phyloP scores from a whole-genome alignment of 345 rosid species.

The Linum trigynum region DNA sequence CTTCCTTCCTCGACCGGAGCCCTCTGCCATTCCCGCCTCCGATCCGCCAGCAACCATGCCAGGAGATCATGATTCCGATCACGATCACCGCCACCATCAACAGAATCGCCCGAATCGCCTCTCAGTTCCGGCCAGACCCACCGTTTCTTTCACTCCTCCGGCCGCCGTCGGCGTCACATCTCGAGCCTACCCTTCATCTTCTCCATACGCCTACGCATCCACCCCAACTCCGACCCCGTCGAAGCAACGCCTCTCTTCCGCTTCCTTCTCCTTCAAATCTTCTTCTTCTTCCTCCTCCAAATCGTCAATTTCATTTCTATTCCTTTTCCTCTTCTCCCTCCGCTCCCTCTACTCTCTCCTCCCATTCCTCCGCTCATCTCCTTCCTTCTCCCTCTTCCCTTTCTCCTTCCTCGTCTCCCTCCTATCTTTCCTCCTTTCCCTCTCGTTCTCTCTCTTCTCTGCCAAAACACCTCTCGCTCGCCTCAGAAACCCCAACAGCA shows the following conservation, averaged over 20 bases:
- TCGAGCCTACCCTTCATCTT: conserved; percentile 31
- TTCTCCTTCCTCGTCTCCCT: conserved; percentile 41
- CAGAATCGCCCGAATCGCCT: conserved; percentile 69
- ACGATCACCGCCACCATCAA: conserved; percentile 25
- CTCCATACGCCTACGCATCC: conserved; percentile 31
- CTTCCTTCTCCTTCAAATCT: conserved; percentile 15
- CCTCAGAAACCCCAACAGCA: conserved; percentile 15
- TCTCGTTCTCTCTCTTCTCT: conserved; percentile 22
- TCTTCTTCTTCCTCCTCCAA: conserved; percentile 15
- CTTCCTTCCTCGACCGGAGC: too few species aligned
- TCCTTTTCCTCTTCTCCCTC: conserved; percentile 1
- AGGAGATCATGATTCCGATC: conserved; percentile 26
- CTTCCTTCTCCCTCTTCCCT: conserved; percentile 48
- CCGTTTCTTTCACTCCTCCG: conserved; percentile 8
- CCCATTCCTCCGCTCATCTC: conserved; percentile 38
- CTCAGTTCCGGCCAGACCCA: conserved; percentile 34
- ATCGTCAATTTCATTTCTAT: conserved; percentile 34
- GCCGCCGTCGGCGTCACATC: conserved; percentile 9
- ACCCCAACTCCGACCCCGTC: conserved; percentile 68
- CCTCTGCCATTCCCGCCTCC: too few species aligned
- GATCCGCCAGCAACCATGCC: conserved; percentile 29
- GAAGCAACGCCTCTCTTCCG: conserved; percentile 35
- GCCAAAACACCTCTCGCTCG: conserved; percentile 13
- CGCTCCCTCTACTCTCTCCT: conserved; percentile 44
- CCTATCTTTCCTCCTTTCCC: conserved; percentile 37